These are phyloP conservation scores for Chimonanthus salicifolius DNA, from an alignment of 164 flowering plant genomes.

Conservation along the genomic window DNA sequence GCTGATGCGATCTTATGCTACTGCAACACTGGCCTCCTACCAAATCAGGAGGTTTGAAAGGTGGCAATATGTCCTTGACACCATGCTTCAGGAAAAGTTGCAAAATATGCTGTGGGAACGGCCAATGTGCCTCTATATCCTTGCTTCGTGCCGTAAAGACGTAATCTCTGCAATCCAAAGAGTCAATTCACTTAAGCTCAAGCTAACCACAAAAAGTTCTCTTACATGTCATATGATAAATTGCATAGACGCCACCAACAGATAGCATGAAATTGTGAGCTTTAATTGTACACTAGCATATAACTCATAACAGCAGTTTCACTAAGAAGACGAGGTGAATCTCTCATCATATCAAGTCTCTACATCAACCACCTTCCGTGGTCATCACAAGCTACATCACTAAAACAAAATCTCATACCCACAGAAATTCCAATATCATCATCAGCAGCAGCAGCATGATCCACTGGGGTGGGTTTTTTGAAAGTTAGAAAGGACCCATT, in stretches of 20 bases:
- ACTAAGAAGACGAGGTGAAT: not conserved
- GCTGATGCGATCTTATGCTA: not conserved
- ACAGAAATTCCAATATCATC: no score
- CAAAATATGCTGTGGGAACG: constrained; percentile 59
- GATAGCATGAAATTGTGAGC: not conserved
- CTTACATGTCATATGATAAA: not conserved
- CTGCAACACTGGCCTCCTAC: constrained; percentile 24
- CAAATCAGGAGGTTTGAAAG: constrained; percentile 53
- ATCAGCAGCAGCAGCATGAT: no score
- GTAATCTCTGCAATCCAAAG: constrained; percentile 63
- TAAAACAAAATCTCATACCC: no score
- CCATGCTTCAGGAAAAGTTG: constrained; percentile 82
- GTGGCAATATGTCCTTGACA: constrained; percentile 69
- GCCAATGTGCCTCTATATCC: constrained; percentile 74
- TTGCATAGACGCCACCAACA: not conserved
- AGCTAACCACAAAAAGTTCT: not conserved
- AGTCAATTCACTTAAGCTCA: not conserved
- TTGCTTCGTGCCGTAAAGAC: constrained; percentile 52
- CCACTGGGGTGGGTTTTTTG: no score
- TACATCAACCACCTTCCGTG: not conserved
- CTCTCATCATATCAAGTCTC: not conserved
- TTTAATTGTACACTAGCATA: not conserved
- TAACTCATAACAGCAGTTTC: not conserved
- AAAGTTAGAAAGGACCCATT: no score
- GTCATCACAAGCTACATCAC: no score